These are phyloP conservation scores for Ramularia collo-cygni DNA, from an alignment of 2,329 filamentous ascomycete species.

Conservation along the genomic window DNA sequence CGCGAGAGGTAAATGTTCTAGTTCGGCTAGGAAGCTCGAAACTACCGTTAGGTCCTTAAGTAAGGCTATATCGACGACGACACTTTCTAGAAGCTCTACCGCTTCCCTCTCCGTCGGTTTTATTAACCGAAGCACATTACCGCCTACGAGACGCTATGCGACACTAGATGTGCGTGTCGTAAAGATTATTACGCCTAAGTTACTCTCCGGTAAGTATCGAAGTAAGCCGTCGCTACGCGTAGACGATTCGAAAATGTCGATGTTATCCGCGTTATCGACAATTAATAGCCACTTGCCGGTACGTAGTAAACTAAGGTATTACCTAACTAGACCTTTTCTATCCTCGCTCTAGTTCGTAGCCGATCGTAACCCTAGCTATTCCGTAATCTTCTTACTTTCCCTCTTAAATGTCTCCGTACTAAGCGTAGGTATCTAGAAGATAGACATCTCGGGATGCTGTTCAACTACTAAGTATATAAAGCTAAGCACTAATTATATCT, in stretches of 20 bases:
- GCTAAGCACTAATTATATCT: conserved; percentile 28
- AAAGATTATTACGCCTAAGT: conserved; percentile 15
- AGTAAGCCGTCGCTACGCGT: conserved; percentile 9
- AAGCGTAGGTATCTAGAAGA: conserved; percentile 19
- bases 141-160: not conserved
- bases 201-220: conserved; percentile 12
- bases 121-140: not conserved
- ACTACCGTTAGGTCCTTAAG: not conserved
- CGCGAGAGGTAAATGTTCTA: conserved; percentile 19
- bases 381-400: conserved; percentile 10
- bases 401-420: conserved; percentile 17
- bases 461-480: conserved; percentile 24
- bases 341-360: conserved; percentile 13
- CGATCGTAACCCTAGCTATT: conserved; percentile 8
- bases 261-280: conserved; percentile 22
- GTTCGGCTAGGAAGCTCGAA: conserved; percentile 11
- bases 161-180: not conserved
- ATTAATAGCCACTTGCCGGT: conserved; percentile 19
- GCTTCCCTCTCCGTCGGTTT: conserved; percentile 7
- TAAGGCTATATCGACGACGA: conserved; percentile 7
- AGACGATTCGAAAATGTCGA: conserved; percentile 4
- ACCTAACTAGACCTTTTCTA: conserved; percentile 20
- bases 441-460: conserved; percentile 11
- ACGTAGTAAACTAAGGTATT: conserved; percentile 15
- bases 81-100: conserved; percentile 9